Conservation (phyloP, 345 rosid genomes). For the Fremontodendron californicum region DNA sequence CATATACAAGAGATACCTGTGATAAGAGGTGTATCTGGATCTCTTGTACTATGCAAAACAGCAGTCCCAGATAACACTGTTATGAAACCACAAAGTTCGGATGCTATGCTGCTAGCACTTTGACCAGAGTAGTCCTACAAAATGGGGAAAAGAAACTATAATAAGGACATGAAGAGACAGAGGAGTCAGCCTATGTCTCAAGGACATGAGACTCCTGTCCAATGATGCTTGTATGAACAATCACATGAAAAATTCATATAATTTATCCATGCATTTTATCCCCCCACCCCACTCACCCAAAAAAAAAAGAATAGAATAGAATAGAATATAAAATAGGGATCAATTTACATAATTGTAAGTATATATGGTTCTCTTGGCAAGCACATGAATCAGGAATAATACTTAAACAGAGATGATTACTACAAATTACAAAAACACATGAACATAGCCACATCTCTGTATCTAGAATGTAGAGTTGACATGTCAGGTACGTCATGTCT, state of each 20-base stretch:
- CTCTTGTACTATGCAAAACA: slow-evolving; percentile 67
- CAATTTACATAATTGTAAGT: neutral
- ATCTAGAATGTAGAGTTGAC: neutral
- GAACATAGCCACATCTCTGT: neutral
- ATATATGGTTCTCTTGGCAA: neutral
- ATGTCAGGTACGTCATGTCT: neutral
- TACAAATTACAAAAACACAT: neutral
- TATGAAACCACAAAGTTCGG: slow-evolving; percentile 73
- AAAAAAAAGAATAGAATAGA: neutral
- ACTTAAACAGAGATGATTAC: neutral
- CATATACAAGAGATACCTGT: slow-evolving; percentile 41
- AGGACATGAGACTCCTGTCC: neutral
- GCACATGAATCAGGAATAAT: neutral
- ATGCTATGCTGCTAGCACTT: slow-evolving; percentile 65
- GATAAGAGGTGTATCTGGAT: slow-evolving; percentile 52
- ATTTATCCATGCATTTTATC: neutral
- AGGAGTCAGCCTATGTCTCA: neutral
- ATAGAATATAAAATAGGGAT: neutral
- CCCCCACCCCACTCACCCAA: neutral
- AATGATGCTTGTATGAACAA: slow-evolving; percentile 2
- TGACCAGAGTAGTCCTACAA: slow-evolving; percentile 71
- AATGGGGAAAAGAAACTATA: neutral
- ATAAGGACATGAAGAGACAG: neutral
- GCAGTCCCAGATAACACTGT: slow-evolving; percentile 71
- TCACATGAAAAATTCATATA: neutral